These are phyloP conservation scores for Talaromyces sp. DNA, from an alignment of 2,329 filamentous ascomycete genomes.

Conservation along the genomic window DNA sequence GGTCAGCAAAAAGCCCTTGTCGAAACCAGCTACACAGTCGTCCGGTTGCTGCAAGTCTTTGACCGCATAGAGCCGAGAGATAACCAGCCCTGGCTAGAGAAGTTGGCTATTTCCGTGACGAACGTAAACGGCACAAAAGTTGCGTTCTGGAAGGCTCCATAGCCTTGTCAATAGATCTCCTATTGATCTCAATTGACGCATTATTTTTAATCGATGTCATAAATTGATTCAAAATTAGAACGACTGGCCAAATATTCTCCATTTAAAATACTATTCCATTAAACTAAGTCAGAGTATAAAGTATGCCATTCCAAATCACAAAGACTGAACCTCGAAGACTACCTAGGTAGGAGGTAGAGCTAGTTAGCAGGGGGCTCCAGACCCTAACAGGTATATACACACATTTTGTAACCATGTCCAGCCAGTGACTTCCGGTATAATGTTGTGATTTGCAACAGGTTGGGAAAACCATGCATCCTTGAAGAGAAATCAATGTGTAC, in stretches of 20 bases:
- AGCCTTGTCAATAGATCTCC: not conserved
- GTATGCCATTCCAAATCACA: not conserved
- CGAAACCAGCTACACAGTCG: slow-evolving; percentile 23
- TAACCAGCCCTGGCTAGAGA: not conserved
- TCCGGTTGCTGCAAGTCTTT: slow-evolving; percentile 46
- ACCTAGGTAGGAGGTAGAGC: not conserved
- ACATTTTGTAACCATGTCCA: no score
- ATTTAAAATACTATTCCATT: not conserved
- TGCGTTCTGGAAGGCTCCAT: slow-evolving; percentile 2
- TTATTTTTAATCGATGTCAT: not conserved
- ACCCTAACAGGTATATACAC: no score
- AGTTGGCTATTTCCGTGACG: not conserved
- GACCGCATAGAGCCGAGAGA: slow-evolving; percentile 32
- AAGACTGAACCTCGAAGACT: not conserved
- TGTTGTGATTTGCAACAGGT: no score
- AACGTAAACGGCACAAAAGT: not conserved
- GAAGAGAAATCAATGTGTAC: no score
- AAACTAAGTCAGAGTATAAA: not conserved
- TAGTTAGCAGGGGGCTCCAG: not conserved
- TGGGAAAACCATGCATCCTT: no score
- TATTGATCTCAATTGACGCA: not conserved
- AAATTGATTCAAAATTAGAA: not conserved
- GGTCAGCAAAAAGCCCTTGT: slow-evolving; percentile 24
- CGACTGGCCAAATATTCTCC: not conserved
- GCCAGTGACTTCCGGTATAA: no score